These are phyloP conservation scores for Marchantia paleacea DNA, from an alignment of 225 moss, liverwort and hornwort genomes.

Conservation along the genomic window DNA sequence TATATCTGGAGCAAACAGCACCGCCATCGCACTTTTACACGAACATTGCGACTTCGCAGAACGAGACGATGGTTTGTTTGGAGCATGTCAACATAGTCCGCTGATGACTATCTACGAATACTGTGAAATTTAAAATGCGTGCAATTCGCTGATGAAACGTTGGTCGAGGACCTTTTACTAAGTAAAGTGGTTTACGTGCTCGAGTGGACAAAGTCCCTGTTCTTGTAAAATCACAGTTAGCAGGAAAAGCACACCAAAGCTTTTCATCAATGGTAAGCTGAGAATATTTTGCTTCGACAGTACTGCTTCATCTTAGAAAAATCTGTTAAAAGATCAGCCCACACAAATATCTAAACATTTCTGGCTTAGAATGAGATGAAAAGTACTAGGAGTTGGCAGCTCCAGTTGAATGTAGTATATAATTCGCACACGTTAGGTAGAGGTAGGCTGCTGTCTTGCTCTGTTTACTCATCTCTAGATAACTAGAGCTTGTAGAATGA, in stretches of 20 bases:
- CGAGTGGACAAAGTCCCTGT: slow-evolving; percentile 2
- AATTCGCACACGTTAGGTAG: background rate
- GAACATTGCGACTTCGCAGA: background rate
- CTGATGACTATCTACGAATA: background rate
- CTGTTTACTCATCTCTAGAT: background rate
- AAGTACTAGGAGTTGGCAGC: background rate
- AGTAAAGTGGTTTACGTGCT: slow-evolving; percentile 1
- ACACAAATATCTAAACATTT: background rate
- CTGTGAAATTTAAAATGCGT: background rate
- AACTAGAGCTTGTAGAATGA: background rate
- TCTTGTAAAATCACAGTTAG: background rate
- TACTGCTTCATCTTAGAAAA: background rate
- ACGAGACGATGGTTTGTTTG: background rate
- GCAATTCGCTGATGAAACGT: background rate
- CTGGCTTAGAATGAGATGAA: background rate
- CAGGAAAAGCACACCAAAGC: background rate
- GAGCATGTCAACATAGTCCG: background rate
- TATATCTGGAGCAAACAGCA: slow-evolving; percentile 5
- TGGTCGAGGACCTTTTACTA: background rate
- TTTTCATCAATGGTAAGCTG: background rate
- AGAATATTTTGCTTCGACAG: background rate
- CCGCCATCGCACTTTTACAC: background rate
- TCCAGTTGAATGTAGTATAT: background rate
- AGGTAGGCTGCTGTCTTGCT: background rate
- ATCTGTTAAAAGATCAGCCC: background rate